A percentile compares a stretch with the other conserved stretches of the same genome.
These are phyloP conservation scores for Smittium culicis DNA, from an alignment of 371 early-diverging fungal genomes.

Conservation along the genomic window DNA sequence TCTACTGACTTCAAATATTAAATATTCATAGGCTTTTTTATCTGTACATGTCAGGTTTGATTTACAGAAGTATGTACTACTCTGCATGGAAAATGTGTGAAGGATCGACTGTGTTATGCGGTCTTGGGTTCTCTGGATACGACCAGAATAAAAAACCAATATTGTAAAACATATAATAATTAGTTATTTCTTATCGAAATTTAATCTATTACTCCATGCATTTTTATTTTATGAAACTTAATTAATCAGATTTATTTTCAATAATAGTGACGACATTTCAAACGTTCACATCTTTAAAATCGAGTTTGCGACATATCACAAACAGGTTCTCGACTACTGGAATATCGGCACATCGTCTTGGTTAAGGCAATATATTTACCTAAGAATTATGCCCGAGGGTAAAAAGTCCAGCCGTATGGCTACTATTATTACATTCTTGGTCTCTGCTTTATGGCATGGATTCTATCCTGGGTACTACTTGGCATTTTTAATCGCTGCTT, in stretches of 20 bases:
- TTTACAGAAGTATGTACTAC: slow-evolving; percentile 69
- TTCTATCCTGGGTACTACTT: slow-evolving; percentile 79
- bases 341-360: slow-evolving; percentile 77
- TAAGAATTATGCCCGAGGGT: slow-evolving; percentile 45
- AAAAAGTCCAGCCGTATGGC: slow-evolving; percentile 39
- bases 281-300: slow-evolving; percentile 56
- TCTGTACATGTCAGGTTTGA: slow-evolving; percentile 45
- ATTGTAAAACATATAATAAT: slow-evolving; percentile 11
- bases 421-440: slow-evolving; percentile 53
- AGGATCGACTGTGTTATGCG: slow-evolving; percentile 66
- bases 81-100: slow-evolving; percentile 74
- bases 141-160: slow-evolving; percentile 24
- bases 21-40: slow-evolving; percentile 11
- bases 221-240: too few species aligned
- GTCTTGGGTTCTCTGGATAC: slow-evolving; percentile 69
- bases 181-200: neutral
- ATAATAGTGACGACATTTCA: slow-evolving; percentile 43
- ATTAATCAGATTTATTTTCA: neutral
- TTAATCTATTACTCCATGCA: neutral
- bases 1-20: too few species aligned
- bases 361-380: slow-evolving; percentile 65
- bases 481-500: neutral
- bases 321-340: slow-evolving; percentile 61
- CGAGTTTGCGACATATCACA: slow-evolving; percentile 57
- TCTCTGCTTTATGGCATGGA: slow-evolving; percentile 88